Base-by-base conservation (phyloP, 768 basidiomycete genomes). In the Dioszegia crocea region DNA sequence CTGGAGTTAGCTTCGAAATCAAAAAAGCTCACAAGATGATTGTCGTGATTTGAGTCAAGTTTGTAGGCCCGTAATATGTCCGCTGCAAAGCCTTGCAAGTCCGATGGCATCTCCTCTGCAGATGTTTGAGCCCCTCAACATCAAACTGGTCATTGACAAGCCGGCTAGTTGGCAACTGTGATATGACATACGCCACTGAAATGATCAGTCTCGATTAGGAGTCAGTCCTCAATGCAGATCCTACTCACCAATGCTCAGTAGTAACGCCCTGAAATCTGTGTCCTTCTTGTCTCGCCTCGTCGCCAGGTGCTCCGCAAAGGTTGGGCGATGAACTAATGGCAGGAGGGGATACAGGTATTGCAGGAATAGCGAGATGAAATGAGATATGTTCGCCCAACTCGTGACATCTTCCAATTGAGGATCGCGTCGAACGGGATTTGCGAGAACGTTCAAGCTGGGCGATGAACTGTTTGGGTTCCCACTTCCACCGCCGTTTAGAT, bases 171-270 rank as follows among this genome's bases (percentile, higher is more conserved):
- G 73, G 73, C 6, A 70, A 48, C 39, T 74, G 73, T 1, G 66
- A 72, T 19, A 74, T 74, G 26, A 72, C 70, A 61, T 72, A 71
- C 21, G 70, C 66, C n/a, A 74, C 72, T 74, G 36, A n/a, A 12
- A 3, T 17, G 14, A 41, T 51, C 45, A 55, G 40, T 33, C 33
- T 33, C 8, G 8, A 33, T 33, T 48, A 8, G 29, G 24, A 6
- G 23, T 21, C 23, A 21, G 11, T 8, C 26, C 29, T n/a, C 9
- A 49, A 24, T n/a, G n/a, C 21, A 41, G 51, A 14, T 47, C 38
- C 27, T 14, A 64, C 71, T 57, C 40, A 73, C 71, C 71, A 2
- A 73, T 73, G 33, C 62, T 64, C 30, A 73, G 56, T n/a, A 73
- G 56, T 17, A 73, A 51, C 10, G 71, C 71, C 39, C 71, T 58